Percentiles rank a stretch among this genome's conserved stretches.
These are phyloP conservation scores for Myrmaecium sp. DNA, from an alignment of 2,329 filamentous ascomycete genomes.

Conservation along the genomic window DNA sequence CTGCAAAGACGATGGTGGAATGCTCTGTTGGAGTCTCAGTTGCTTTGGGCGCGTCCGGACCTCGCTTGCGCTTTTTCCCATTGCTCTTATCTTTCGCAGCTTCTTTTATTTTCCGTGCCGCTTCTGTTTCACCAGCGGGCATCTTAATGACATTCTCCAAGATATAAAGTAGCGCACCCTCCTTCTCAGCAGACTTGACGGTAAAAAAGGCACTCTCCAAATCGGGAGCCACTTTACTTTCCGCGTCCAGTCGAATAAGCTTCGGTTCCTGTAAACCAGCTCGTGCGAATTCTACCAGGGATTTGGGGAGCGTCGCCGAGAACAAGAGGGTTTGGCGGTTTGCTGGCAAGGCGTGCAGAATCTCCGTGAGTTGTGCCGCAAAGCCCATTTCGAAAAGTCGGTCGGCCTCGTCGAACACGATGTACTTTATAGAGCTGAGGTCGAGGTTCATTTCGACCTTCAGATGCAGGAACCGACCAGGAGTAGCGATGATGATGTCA, in stretches of 20 bases:
- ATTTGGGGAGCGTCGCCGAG: conserved; percentile 86
- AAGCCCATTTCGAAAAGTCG: conserved; percentile 98
- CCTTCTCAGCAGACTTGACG: conserved; percentile 83
- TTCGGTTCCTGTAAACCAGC: conserved; percentile 86
- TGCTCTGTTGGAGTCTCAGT: conserved; percentile 66
- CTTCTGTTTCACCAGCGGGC: conserved; percentile 49
- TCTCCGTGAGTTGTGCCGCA: conserved; percentile 80
- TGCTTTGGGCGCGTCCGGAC: conserved; percentile 29
- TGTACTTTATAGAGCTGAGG: conserved; percentile 78
- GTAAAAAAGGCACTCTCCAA: conserved; percentile 92
- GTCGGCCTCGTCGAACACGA: conserved; percentile 96
- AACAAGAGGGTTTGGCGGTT: conserved; percentile 85
- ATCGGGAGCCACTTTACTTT: conserved; percentile 91
- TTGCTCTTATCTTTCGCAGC: conserved; percentile 34
- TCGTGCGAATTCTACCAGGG: conserved; percentile 85
- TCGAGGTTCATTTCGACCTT: conserved; percentile 94
- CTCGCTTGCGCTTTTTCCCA: conserved; percentile 68
- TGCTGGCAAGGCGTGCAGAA: conserved; percentile 70
- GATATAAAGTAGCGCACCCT: conserved; percentile 77
- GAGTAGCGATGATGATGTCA: conserved; percentile 93
- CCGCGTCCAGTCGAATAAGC: conserved; percentile 76
- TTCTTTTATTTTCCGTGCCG: conserved; percentile 27
- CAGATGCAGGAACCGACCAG: conserved; percentile 86
- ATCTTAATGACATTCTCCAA: conserved; percentile 87
- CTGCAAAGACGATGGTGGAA: conserved; percentile 87